Base-by-base conservation (phyloP, 208 protist species). In the Crithidia bombi region DNA sequence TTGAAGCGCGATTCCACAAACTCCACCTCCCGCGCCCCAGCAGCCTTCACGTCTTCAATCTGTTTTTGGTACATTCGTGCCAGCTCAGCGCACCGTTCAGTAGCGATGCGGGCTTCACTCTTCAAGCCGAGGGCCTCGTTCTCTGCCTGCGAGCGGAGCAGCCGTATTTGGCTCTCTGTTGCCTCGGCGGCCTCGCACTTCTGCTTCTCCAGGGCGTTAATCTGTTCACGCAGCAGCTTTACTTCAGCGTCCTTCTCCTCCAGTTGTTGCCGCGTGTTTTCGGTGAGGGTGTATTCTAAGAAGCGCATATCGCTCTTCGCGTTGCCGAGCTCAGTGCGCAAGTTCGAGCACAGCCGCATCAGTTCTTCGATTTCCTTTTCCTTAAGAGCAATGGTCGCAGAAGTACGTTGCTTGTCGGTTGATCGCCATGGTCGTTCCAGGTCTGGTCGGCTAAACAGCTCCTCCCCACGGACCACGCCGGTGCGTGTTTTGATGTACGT, bases 281-380 rank as follows among this genome's bases (percentile, higher is more conserved):
- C 84, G 23, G 41, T 77, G 3, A 87, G 39, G 5, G 81, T 69
- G 75, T 77, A 94, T 73, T 96, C 85, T 7, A 89, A 23, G 56
- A 81, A 87, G 47, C 83, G 82, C n/a, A 78, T 62, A 57, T 95
- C 89, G 57, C 84, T 86, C 46, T 83, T 81, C 0, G 78, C 85
- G 71, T 93, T 96, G 44, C 88, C 85, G 0, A 96, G 79, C 54
- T 96, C 79, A 5, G 86, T 93, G 25, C 89, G 78, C 38, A 96
- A 75, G 41, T 68, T 78, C 0, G 89, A 93, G 69, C 86, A 95
- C 68, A 87, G 78, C 14, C 86, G 86, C 78, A 92, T 75, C n/a
- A 94, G 77, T 62, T 86, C 79, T 73, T 96, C 92, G 67, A 96
- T 94, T 62, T 96, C 92, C 56, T 93, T 85, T 49, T 96, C 89